Base-by-base conservation (phyloP, 2,329 filamentous ascomycete genomes). In the Apiospora phragmitis region DNA sequence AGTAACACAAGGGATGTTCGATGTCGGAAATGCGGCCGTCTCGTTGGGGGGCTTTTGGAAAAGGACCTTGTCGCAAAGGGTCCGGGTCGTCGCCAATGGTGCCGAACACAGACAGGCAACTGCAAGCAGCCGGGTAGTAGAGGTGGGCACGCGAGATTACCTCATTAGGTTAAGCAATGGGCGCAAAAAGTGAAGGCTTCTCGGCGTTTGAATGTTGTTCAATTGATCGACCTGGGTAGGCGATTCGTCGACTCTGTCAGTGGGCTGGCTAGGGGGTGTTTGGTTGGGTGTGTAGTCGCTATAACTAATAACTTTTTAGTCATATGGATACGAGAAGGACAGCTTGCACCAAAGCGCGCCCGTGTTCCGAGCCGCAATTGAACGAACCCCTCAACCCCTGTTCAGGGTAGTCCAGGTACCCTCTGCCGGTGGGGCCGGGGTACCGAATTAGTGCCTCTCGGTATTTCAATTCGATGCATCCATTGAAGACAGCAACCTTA, bases 311-410 rank as follows among this genome's bases (percentile, higher is more conserved):
- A 43, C 62, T 51, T 59, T 42, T 65, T 65, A 26, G 68, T 45
- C 21, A 41, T 47, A 65, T 38, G n/a, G n/a, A n/a, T 47, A 21
- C 29, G 43, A 65, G 74, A 73, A 77, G 75, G 75, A 77, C 75
- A 77, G 75, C 75, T 76, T 77, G 72, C 75, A 75, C 70, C 73
- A 74, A 75, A 75, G 69, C 38, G 24, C 67, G 67, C 51, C 51
- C 51, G 35, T 21, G 16, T 59, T 59, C 51, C 51, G 45, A 68
- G 67, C 67, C 47, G 43, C 29, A n/a, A 24, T 38, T 24, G 67
- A 68, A 59, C 35, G 51, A 59, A 59, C 43, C 65, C 65, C 65
- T 67, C 29, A 59, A 59, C 43, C 65, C 65, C 65, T 67, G 65
- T 35, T 41, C 65, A 47, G 65, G 65, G 65, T 67, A 43, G n/a